Evolutionary conservation across 805 yeast genomes (phyloP).

Genomic region (Metschnikowia cerradonensis): DNA sequence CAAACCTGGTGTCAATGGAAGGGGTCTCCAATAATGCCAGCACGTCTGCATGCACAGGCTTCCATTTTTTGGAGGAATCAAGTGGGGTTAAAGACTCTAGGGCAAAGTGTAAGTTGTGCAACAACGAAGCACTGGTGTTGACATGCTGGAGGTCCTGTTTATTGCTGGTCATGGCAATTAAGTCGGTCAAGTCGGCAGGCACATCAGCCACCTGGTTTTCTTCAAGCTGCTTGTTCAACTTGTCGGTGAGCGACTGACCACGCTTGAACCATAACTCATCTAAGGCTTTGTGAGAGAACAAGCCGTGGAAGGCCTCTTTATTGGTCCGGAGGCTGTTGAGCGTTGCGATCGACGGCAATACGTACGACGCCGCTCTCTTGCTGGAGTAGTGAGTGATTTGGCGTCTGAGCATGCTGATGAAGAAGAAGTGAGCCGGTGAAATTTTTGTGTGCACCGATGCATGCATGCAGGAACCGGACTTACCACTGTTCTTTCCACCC

Average conservation of each 20-base stretch:
- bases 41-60: conserved; percentile 12
- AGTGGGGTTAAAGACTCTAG: conserved; percentile 40
- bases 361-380: conserved; percentile 26
- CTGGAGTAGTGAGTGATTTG: not conserved
- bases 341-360: conserved; percentile 29
- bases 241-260: conserved; percentile 33
- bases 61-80: conserved; percentile 17
- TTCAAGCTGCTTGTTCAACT: conserved; percentile 35
- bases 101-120: conserved; percentile 48
- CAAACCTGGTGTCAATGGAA: conserved; percentile 24
- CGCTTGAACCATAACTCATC: conserved; percentile 49
- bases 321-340: conserved; percentile 28
- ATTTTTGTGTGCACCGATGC: not conserved
- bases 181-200: conserved; percentile 24
- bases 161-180: conserved; percentile 41
- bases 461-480: not conserved
- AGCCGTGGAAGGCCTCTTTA: conserved; percentile 43
- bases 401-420: conserved; percentile 4
- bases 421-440: not conserved
- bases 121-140: conserved; percentile 42
- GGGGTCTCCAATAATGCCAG: conserved; percentile 48
- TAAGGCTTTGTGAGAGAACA: conserved; percentile 46
- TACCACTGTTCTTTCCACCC: not conserved
- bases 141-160: conserved; percentile 43
- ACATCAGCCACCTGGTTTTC: conserved; percentile 27